These are phyloP conservation scores for Pyrenochaeta sp. DNA, from an alignment of 2,329 filamentous ascomycete genomes.

Conservation along the genomic window DNA sequence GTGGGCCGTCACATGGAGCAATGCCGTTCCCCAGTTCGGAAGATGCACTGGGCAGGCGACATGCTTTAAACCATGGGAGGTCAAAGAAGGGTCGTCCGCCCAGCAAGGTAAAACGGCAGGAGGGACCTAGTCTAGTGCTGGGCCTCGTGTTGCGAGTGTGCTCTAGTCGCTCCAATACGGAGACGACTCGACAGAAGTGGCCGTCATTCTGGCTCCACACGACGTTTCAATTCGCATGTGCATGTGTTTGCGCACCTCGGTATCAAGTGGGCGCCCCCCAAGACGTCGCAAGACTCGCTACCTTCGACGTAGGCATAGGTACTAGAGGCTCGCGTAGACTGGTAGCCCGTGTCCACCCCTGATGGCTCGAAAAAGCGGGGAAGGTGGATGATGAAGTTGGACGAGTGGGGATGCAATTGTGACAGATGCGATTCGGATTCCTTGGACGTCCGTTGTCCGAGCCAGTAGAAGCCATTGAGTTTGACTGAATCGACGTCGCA, in stretches of 20 bases:
- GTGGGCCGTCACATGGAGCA: slow-evolving; percentile 9
- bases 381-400: slow-evolving; percentile 10
- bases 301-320: slow-evolving; percentile 4
- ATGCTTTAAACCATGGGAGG: too few species aligned
- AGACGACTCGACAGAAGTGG: too few species aligned
- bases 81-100: too few species aligned
- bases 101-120: too few species aligned
- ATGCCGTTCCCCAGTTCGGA: too few species aligned
- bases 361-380: slow-evolving; percentile 19
- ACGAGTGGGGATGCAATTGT: slow-evolving; percentile 3
- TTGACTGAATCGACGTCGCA: neutral
- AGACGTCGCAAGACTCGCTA: slow-evolving; percentile 5
- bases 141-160: too few species aligned
- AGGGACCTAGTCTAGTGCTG: too few species aligned
- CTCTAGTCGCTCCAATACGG: too few species aligned
- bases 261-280: slow-evolving; percentile 3
- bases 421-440: slow-evolving; percentile 3
- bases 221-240: neutral
- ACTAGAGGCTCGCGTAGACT: slow-evolving; percentile 3
- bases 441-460: slow-evolving; percentile 9
- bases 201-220: too few species aligned
- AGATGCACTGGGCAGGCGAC: too few species aligned
- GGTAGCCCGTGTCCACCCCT: slow-evolving; percentile 3
- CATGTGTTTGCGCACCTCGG: slow-evolving; percentile 13
- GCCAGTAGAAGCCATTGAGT: neutral